phyloP scores from a whole-genome alignment of 495 filamentous ascomycete genomes.

The Xylaria curta region DNA sequence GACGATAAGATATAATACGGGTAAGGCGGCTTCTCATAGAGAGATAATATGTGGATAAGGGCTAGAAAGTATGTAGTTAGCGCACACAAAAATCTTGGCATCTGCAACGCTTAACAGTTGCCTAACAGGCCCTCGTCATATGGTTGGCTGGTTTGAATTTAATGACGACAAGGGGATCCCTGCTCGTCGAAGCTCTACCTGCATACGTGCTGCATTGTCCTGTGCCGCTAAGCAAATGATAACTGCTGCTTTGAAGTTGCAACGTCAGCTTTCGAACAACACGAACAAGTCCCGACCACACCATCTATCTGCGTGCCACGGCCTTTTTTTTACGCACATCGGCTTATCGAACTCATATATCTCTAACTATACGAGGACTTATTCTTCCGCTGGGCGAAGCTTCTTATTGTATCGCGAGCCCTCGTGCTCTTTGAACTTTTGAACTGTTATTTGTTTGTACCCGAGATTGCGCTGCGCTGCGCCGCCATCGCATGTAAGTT shows the following conservation, averaged over 20 bases:
- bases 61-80: neutral
- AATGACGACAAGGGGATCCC: conserved; percentile 1
- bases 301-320: neutral
- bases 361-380: neutral
- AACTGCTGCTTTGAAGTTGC: conserved; percentile 1
- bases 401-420: conserved; percentile 11
- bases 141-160: conserved; percentile 2
- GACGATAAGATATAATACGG: neutral
- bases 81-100: neutral
- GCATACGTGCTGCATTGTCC: conserved; percentile 1
- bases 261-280: conserved; percentile 16
- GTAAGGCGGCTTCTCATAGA: neutral
- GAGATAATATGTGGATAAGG: neutral
- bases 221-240: neutral
- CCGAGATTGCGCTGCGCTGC: conserved; percentile 11
- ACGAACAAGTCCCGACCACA: neutral
- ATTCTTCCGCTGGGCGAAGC: neutral
- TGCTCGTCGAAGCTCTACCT: conserved; percentile 1
- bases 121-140: neutral
- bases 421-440: conserved; percentile 16
- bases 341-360: neutral
- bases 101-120: neutral
- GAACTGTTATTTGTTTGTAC: neutral
- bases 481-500: conserved; percentile 9
- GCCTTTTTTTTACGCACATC: neutral